These are phyloP conservation scores for Albatrellus sp. DNA, from an alignment of 1,284 basidiomycete genomes.

Conservation along the genomic window DNA sequence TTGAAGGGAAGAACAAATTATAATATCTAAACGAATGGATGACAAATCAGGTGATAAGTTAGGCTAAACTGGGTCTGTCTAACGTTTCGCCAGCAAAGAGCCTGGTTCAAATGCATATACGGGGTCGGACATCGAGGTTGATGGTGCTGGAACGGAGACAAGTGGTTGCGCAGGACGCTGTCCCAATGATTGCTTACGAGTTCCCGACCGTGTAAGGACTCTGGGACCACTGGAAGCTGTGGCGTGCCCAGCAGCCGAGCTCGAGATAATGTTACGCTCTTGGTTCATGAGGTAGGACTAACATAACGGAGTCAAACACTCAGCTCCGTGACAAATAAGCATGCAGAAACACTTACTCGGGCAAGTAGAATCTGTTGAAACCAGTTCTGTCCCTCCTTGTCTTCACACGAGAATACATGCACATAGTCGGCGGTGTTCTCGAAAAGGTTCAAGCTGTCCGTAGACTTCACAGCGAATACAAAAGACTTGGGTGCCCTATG, in stretches of 20 bases:
- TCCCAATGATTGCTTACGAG: conserved; percentile 25
- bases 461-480: conserved; percentile 78
- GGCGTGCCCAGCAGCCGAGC: conserved; percentile 21
- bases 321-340: neutral
- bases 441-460: conserved; percentile 73
- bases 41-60: no score
- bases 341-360: conserved; percentile 37
- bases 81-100: conserved; percentile 47
- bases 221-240: conserved; percentile 11
- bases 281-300: conserved; percentile 73
- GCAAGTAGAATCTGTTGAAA: conserved; percentile 66
- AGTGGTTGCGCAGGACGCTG: conserved; percentile 26
- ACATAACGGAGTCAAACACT: conserved; percentile 8
- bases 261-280: conserved; percentile 57
- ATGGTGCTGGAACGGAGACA: conserved; percentile 19
- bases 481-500: conserved; percentile 70
- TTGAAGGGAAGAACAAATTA: neutral
- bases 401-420: conserved; percentile 68
- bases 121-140: conserved; percentile 12
- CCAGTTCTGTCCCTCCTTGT: conserved; percentile 57
- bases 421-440: conserved; percentile 79
- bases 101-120: conserved; percentile 49
- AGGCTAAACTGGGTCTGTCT: conserved; percentile 1
- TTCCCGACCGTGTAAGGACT: conserved; percentile 31
- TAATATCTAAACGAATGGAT: neutral